These are phyloP conservation scores for Senna siamea DNA, from an alignment of 306 rosid genomes.

Conservation along the genomic window DNA sequence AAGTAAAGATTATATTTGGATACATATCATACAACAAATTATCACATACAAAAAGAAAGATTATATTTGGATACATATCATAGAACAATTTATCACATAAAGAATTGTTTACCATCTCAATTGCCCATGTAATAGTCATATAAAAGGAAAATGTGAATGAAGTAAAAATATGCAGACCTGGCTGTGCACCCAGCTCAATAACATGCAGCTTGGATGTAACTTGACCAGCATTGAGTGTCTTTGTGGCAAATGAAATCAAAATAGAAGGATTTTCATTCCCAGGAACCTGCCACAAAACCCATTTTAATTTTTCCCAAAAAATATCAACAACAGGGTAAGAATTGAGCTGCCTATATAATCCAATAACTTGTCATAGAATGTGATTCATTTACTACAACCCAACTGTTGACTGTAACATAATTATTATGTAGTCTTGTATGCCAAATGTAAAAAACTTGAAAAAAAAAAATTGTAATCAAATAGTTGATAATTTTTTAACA, in stretches of 20 bases:
- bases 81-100: background rate
- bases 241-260: constrained; percentile 92
- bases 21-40: too few species aligned
- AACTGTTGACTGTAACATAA: background rate
- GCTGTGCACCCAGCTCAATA: constrained; percentile 98
- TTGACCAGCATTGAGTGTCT: constrained; percentile 95
- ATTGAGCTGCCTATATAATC: background rate
- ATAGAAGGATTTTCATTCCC: constrained; percentile 92
- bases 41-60: too few species aligned
- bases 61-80: constrained; percentile 24
- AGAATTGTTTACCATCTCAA: background rate
- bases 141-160: constrained; percentile 22
- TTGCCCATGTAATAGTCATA: constrained; percentile 31
- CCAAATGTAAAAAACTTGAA: background rate
- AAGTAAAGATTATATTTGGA: constrained; percentile 28
- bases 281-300: constrained; percentile 67
- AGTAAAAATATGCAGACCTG: constrained; percentile 65
- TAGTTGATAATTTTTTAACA: background rate
- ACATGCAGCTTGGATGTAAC: constrained; percentile 84
- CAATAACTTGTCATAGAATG: background rate
- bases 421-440: background rate
- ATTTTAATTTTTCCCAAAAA: constrained; percentile 16
- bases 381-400: background rate
- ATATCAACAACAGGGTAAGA: background rate
- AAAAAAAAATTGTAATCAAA: background rate